Conservation (phyloP, 805 yeast species). For the Saccharomycopsis schoenii region DNA sequence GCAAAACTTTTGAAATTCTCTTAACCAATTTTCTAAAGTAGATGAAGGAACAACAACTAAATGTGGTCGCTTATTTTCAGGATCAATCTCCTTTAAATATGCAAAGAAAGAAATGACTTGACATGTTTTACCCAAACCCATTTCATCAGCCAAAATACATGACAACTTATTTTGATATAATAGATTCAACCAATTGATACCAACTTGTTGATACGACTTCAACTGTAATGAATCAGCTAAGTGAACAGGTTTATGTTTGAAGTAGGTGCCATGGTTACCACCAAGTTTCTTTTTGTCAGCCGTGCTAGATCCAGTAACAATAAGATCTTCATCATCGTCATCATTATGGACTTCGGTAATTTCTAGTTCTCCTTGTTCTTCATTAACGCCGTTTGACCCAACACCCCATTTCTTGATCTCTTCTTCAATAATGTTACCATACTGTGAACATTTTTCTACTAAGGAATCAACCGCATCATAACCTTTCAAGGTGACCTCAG, state of each 20-base stretch:
- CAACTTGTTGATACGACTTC: conserved; percentile 93
- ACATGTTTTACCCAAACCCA: conserved; percentile 97
- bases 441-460: conserved; percentile 69
- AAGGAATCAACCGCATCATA: conserved; percentile 93
- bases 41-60: conserved; percentile 93
- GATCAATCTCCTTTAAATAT: conserved; percentile 59
- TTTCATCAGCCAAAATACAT: conserved; percentile 95
- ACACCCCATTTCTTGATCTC: conserved; percentile 88
- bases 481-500: conserved; percentile 66
- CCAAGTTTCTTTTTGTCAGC: conserved; percentile 22
- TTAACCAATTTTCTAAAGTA: conserved; percentile 92
- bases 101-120: conserved; percentile 93
- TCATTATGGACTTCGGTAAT: conserved; percentile 40
- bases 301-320: conserved; percentile 19
- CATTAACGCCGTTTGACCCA: conserved; percentile 41
- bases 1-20: conserved; percentile 86
- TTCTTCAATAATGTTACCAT: conserved; percentile 58
- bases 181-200: conserved; percentile 84
- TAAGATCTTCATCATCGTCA: conserved; percentile 23
- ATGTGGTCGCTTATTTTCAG: conserved; percentile 61
- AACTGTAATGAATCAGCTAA: conserved; percentile 55
- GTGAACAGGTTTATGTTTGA: conserved; percentile 62
- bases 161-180: conserved; percentile 72
- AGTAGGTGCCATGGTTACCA: conserved; percentile 31
- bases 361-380: conserved; percentile 50